Evolutionary conservation across 495 filamentous ascomycete species (phyloP), one percentile per base, ranked within the genome.

Genomic region (Penicillium salamii): DNA sequence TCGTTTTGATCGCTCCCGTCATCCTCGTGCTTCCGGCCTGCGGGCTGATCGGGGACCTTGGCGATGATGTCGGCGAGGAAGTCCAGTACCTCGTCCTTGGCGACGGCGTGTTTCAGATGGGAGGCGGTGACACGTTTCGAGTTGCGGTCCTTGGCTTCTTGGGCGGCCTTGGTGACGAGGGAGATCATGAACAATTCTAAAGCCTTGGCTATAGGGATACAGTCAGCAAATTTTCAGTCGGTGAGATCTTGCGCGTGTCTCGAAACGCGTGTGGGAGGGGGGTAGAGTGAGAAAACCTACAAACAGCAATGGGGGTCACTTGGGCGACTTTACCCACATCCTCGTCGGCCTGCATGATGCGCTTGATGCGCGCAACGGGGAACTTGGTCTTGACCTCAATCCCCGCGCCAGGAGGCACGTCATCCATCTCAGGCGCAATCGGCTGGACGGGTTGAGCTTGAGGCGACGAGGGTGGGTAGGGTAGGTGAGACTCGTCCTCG

Each of bases 311-410:
- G 2, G 91, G 91, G 5, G 91, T 95, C 18, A 96, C 92, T 69
- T 97, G 95, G 7, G 93, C 90, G 3, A 99, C 95, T 72, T 99
- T 99, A 33, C 93, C 93, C 2, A 99, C 91, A 69, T 99, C 93
- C 61, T 99, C 93, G 62, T 99, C 93, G 6, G 93, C 93, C 69
- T 99, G 93, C 93, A 99, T 97, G 53, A 99, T 97, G 43, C 93
- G 86, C 80, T 99, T 99, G 68, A 97, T 99, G 41, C 93, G 82
- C 49, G 93, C 93, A 26, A 97, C 95, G 3, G 93, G 93, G 60
- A 99, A 99, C 54, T 97, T 96, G 17, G 91, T 97, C 68, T 84
- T 89, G 45, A 99, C 89, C 17, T 91, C 68, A 58, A 96, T 73
- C 59, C 78, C 71, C 8, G 57, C 65, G 41, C 62, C 51, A 19